Conservation (phyloP, 345 rosid species). For the Brassica napus region DNA sequence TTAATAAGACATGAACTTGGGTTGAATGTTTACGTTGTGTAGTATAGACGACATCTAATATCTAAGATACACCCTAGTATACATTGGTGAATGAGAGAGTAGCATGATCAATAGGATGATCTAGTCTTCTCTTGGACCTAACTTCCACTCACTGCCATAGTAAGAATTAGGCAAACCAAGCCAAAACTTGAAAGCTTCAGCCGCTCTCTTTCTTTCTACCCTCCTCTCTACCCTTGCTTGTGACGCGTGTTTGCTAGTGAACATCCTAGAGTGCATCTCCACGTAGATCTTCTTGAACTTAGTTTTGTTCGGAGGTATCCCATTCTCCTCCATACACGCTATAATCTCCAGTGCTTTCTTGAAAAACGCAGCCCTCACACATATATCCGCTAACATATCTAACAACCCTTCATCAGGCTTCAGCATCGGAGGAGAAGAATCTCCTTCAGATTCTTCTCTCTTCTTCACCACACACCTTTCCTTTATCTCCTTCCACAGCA, state of each 20-base stretch:
- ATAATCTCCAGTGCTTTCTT: constrained; percentile 86
- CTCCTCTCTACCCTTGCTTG: constrained; percentile 78
- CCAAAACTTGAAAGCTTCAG: constrained; percentile 98
- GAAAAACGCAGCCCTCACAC: constrained; percentile 90
- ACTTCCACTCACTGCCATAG: constrained; percentile 83
- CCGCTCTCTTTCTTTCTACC: constrained; percentile 79
- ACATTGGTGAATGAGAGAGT: constrained; percentile 12
- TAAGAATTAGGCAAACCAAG: constrained; percentile 91
- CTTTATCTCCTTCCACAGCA: constrained; percentile 86
- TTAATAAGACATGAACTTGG: constrained; percentile 18
- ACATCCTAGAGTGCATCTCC: constrained; percentile 97
- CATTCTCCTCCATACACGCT: constrained; percentile 92
- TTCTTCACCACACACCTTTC: constrained; percentile 54
- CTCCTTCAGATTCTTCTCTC: constrained; percentile 37
- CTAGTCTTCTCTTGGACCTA: constrained; percentile 46
- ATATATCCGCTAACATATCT: constrained; percentile 78
- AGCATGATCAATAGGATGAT: constrained; percentile 25
- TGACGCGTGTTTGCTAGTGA: constrained; percentile 94
- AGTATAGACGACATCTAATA: constrained; percentile 31
- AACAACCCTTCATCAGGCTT: constrained; percentile 75
- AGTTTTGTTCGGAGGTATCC: constrained; percentile 80
- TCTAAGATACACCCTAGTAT: constrained; percentile 34
- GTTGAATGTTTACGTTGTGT: constrained; percentile 27
- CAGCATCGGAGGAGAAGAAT: constrained; percentile 50
- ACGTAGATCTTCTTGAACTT: constrained; percentile 85